Percentiles rank a stretch among this genome's conserved stretches.
Conservation (phyloP, 768 basidiomycete species). For the Baorangia bicolor region DNA sequence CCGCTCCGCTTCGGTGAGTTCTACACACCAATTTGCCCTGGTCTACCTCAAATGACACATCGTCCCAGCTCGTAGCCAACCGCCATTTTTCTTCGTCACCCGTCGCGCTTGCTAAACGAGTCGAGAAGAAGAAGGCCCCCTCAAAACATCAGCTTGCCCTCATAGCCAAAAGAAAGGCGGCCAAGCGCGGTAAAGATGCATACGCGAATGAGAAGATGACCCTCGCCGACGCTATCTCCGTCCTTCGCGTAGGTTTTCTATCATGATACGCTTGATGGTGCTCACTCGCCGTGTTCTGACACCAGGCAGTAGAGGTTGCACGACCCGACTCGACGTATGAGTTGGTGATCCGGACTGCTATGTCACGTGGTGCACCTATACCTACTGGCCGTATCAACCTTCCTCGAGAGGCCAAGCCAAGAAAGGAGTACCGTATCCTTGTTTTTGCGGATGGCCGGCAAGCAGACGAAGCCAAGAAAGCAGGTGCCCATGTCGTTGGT, state of each 20-base stretch:
- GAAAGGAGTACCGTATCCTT: slow-evolving; percentile 73
- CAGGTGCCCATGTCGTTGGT: slow-evolving; percentile 90
- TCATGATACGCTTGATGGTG: background rate
- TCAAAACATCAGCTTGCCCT: slow-evolving; percentile 73
- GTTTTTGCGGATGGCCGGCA: slow-evolving; percentile 88
- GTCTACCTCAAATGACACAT: background rate
- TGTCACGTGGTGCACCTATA: slow-evolving; percentile 75
- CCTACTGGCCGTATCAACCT: slow-evolving; percentile 89
- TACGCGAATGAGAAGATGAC: slow-evolving; percentile 67
- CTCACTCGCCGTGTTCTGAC: slow-evolving; percentile 2
- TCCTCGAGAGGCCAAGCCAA: slow-evolving; percentile 75
- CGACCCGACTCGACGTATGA: slow-evolving; percentile 77
- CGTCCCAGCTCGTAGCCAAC: background rate
- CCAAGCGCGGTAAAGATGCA: slow-evolving; percentile 50
- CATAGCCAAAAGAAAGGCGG: slow-evolving; percentile 58
- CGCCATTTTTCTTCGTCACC: slow-evolving; percentile 52
- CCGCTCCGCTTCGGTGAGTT: slow-evolving; percentile 5
- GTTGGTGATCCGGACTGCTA: slow-evolving; percentile 74
- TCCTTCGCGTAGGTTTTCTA: slow-evolving; percentile 58
- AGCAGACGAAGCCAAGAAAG: slow-evolving; percentile 79
- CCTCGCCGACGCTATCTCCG: slow-evolving; percentile 62
- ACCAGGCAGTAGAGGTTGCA: slow-evolving; percentile 80
- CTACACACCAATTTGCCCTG: background rate
- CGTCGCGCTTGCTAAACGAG: slow-evolving; percentile 43
- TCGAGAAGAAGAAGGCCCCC: slow-evolving; percentile 55